phyloP scores from a whole-genome alignment of 805 yeast species.

The Candida ponderosae region DNA sequence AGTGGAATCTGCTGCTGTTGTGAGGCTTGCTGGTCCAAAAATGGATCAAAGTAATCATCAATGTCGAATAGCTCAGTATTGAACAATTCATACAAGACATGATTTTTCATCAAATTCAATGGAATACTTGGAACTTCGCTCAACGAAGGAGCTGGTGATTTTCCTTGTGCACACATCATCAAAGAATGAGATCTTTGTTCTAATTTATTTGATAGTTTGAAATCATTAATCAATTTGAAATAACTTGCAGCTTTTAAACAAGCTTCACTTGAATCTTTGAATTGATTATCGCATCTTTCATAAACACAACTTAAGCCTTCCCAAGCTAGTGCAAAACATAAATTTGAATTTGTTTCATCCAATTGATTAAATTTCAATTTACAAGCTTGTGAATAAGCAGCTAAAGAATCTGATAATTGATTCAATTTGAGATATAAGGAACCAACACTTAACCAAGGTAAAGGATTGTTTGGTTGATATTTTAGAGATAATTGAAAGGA shows the following conservation, averaged over 20 bases:
- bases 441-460: constrained; percentile 64
- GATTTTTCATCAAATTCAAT: constrained; percentile 5
- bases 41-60: constrained; percentile 17
- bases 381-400: constrained; percentile 61
- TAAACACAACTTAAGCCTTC: constrained; percentile 57
- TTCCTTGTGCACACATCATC: constrained; percentile 33
- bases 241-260: constrained; percentile 43
- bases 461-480: constrained; percentile 44
- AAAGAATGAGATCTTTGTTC: constrained; percentile 37
- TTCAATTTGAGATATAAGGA: constrained; percentile 48
- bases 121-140: constrained; percentile 44
- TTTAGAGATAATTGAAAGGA: constrained; percentile 46
- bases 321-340: constrained; percentile 51
- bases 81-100: too few species aligned
- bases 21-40: constrained; percentile 4
- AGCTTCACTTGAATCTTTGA: constrained; percentile 53
- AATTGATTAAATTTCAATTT: constrained; percentile 28
- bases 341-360: constrained; percentile 32
- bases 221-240: constrained; percentile 38
- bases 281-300: constrained; percentile 55
- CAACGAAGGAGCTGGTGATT: constrained; percentile 36
- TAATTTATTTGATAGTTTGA: constrained; percentile 30
- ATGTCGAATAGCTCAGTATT: constrained; percentile 15
- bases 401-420: constrained; percentile 57
- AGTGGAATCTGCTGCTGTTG: constrained; percentile 5